Conservation (phyloP, 371 early-diverging fungal genomes). For the Mucor mucedo region DNA sequence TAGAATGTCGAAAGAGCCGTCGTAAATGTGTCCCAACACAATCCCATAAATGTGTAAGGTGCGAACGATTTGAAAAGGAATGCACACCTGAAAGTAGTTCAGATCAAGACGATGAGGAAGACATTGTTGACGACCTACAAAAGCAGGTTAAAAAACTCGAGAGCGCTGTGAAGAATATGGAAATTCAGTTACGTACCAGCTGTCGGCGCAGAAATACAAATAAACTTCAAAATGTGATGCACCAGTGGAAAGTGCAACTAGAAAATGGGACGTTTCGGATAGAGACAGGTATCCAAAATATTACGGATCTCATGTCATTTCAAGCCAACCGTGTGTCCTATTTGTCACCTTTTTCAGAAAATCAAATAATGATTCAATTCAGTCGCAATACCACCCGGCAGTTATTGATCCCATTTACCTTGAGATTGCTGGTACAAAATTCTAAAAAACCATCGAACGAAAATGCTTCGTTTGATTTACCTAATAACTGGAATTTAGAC, state of each 20-base stretch:
- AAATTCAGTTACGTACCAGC: background rate
- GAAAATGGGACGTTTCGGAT: slow-evolving; percentile 23
- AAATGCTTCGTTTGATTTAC: background rate
- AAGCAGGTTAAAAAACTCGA: background rate
- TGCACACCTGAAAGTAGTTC: slow-evolving; percentile 4
- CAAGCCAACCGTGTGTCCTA: slow-evolving; percentile 1
- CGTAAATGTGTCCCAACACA: slow-evolving; percentile 19
- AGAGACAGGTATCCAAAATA: slow-evolving; percentile 24
- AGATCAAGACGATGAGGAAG: background rate
- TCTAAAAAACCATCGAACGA: background rate
- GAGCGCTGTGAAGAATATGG: background rate
- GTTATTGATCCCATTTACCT: slow-evolving; percentile 5
- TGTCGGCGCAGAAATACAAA: background rate
- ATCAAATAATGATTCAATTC: background rate
- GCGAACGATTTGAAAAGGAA: slow-evolving; percentile 12
- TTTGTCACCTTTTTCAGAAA: slow-evolving; percentile 1
- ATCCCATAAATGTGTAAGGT: slow-evolving; percentile 8
- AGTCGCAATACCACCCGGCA: background rate
- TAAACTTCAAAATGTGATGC: background rate
- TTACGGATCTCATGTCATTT: slow-evolving; percentile 17
- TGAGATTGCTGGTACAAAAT: background rate
- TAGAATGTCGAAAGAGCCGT: slow-evolving; percentile 28
- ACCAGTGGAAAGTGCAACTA: slow-evolving; percentile 16
- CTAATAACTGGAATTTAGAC: background rate
- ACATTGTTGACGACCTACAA: too few species aligned